These are phyloP conservation scores for Jaltomata sinuosa DNA, from an alignment of 257 asterid species.

Conservation along the genomic window DNA sequence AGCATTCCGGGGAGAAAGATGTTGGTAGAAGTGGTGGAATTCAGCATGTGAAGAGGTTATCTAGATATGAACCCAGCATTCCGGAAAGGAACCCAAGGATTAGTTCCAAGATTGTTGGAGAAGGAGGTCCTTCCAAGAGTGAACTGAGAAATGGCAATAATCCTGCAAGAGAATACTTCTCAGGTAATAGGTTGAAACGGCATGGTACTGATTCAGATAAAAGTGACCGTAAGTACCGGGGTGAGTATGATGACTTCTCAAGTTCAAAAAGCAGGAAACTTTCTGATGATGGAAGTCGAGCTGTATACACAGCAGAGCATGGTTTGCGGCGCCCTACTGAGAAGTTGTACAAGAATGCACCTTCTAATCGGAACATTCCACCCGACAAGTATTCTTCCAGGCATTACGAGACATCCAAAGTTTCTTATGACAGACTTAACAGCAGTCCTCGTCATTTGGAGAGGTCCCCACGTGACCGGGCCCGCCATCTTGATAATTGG, in stretches of 20 bases:
- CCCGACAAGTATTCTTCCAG: conserved; percentile 77
- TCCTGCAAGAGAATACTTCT: conserved; percentile 51
- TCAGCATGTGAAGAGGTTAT: conserved; percentile 50
- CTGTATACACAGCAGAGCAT: conserved; percentile 49
- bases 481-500: conserved; percentile 39
- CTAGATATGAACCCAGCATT: conserved; percentile 47
- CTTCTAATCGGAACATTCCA: conserved; percentile 41
- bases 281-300: conserved; percentile 53
- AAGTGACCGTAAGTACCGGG: conserved; percentile 50
- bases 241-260: conserved; percentile 54
- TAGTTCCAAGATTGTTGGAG: conserved; percentile 57
- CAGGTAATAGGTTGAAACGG: conserved; percentile 57
- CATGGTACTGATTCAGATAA: conserved; percentile 55
- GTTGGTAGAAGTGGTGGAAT: conserved; percentile 45
- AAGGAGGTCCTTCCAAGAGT: conserved; percentile 50
- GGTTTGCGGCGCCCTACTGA: conserved; percentile 45
- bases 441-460: conserved; percentile 71
- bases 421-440: conserved; percentile 45
- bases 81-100: conserved; percentile 47
- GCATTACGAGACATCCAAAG: conserved; percentile 57
- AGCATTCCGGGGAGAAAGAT: conserved; percentile 60
- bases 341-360: conserved; percentile 34
- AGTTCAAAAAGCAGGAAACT: conserved; percentile 69
- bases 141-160: conserved; percentile 60
- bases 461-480: conserved; percentile 63